Percentiles rank a stretch among this genome's conserved stretches.
phyloP scores from a whole-genome alignment of 2,329 filamentous ascomycete species.

The Eurotiales sp. region DNA sequence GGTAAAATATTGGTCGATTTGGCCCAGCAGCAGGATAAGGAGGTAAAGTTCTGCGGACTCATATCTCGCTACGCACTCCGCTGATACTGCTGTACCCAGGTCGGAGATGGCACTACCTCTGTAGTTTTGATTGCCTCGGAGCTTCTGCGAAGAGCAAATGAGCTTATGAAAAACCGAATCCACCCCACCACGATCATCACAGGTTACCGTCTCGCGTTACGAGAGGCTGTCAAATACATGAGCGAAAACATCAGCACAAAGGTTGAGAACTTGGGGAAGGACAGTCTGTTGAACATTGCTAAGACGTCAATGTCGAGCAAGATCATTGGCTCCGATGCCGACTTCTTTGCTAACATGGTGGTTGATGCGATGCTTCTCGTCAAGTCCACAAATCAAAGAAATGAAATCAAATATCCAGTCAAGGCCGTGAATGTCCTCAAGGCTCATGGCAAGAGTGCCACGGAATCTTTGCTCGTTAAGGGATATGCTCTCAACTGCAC shows the following conservation, averaged over 20 bases:
- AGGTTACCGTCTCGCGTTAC: conserved; percentile 88
- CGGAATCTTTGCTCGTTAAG: conserved; percentile 86
- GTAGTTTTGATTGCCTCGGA: conserved; percentile 97
- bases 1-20: conserved; percentile 98
- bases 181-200: conserved; percentile 99
- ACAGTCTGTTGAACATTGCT: conserved; percentile 89
- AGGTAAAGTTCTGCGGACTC: conserved; percentile 44
- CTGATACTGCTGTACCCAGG: conserved; percentile 39
- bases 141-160: conserved; percentile 87
- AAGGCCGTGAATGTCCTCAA: conserved; percentile 99
- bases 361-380: conserved; percentile 95
- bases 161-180: conserved; percentile 99
- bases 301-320: conserved; percentile 99
- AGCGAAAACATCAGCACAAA: conserved; percentile 97
- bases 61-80: conserved; percentile 13
- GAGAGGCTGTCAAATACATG: conserved; percentile 98
- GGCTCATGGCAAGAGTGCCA: conserved; percentile 88
- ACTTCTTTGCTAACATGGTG: conserved; percentile 96
- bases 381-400: conserved; percentile 85
- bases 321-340: conserved; percentile 91
- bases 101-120: conserved; percentile 96
- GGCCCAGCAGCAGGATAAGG: conserved; percentile 97
- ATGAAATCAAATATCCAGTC: conserved; percentile 93
- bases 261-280: conserved; percentile 84
- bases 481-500: conserved; percentile 99